Percentiles rank a stretch among this genome's conserved stretches.
phyloP scores from a whole-genome alignment of 2,329 filamentous ascomycete genomes.

The Ceratocystis alfenasii region DNA sequence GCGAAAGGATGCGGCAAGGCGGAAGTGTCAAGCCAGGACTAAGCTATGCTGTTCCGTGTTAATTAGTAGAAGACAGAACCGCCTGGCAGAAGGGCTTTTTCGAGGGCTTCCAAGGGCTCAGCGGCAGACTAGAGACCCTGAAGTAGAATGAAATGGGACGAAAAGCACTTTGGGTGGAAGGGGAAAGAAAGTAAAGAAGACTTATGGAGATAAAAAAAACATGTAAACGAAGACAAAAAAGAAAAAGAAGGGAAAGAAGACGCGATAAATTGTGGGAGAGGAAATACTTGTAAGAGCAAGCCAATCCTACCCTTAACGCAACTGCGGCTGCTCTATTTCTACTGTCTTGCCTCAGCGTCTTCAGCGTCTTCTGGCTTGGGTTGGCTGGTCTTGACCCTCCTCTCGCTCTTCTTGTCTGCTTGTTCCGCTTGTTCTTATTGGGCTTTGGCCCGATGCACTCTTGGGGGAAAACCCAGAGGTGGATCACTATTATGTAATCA shows the following conservation, averaged over 20 bases:
- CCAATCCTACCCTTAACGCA: not conserved
- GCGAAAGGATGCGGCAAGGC: not conserved
- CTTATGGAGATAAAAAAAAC: not conserved
- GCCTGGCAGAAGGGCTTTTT: not conserved
- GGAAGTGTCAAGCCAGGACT: not conserved
- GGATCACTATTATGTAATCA: conserved; percentile 13
- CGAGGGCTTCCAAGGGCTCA: not conserved
- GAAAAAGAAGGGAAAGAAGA: not conserved
- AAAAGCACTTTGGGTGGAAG: not conserved
- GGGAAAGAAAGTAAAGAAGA: not conserved
- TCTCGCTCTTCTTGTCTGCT: not conserved
- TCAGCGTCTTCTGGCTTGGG: too few species aligned
- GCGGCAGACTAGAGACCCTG: not conserved
- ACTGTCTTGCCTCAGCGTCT: too few species aligned
- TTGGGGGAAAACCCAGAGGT: conserved; percentile 12
- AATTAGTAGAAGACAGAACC: not conserved
- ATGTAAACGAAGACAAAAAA: not conserved
- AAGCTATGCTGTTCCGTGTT: not conserved
- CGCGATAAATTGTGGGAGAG: not conserved
- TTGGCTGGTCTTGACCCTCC: not conserved
- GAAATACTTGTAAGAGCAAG: not conserved
- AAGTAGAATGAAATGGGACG: not conserved
- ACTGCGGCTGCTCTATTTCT: too few species aligned
- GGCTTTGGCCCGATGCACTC: conserved; percentile 8
- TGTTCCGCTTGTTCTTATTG: conserved; percentile 6